Percentiles rank a stretch among this genome's conserved stretches.
Evolutionary conservation across 1,284 basidiomycete species (phyloP).

Genomic region (Cystobasidium pallidum): DNA sequence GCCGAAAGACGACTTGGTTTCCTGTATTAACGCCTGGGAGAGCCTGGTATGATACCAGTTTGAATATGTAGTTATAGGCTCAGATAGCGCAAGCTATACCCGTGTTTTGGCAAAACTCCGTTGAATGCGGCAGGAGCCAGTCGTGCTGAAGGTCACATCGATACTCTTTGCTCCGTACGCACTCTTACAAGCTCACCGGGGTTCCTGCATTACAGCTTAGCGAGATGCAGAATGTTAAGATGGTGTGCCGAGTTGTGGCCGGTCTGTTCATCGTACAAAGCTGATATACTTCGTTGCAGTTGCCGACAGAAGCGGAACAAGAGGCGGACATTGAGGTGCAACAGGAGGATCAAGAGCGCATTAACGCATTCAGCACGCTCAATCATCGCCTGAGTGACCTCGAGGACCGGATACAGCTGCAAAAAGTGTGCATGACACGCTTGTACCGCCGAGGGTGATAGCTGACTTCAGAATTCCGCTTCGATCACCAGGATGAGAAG

Average conservation of each 20-base stretch:
- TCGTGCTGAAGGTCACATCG: no score
- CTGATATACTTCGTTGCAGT: background rate
- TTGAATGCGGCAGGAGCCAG: no score
- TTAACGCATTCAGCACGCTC: conserved; percentile 89
- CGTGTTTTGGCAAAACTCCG: no score
- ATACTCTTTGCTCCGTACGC: background rate
- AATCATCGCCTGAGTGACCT: conserved; percentile 76
- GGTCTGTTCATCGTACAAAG: background rate
- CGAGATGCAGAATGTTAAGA: conserved; percentile 31
- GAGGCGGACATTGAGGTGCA: conserved; percentile 46
- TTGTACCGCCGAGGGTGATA: no score
- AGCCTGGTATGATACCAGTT: background rate
- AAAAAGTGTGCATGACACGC: conserved; percentile 67
- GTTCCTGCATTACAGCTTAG: background rate
- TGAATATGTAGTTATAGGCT: no score
- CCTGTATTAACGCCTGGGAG: conserved; percentile 27
- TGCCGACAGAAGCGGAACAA: conserved; percentile 32
- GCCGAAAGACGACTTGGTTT: conserved; percentile 53
- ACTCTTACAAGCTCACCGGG: background rate
- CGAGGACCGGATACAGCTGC: conserved; percentile 70
- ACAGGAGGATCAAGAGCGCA: conserved; percentile 83
- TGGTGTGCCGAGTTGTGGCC: background rate
- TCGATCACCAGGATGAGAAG: conserved; percentile 72
- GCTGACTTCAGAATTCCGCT: background rate
- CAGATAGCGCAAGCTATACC: no score